Evolutionary conservation across 2,329 filamentous ascomycete species (phyloP).

Genomic region (Penicillium hesseltinei): DNA sequence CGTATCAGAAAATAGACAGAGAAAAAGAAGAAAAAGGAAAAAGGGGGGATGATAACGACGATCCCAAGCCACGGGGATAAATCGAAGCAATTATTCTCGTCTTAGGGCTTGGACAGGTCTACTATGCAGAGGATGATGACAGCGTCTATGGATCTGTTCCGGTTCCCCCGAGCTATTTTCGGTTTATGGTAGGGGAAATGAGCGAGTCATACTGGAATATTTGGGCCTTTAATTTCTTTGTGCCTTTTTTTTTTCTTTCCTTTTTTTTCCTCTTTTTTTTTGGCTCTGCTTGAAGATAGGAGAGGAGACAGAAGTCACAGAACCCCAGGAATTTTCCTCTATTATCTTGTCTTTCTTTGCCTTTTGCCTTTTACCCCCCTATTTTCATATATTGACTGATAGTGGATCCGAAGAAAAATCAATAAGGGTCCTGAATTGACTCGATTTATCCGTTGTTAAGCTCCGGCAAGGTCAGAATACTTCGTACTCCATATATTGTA

Average conservation of each 20-base stretch:
- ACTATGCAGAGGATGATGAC: conserved; percentile 12
- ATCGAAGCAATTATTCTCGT: conserved; percentile 8
- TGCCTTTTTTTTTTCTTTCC: too few species aligned
- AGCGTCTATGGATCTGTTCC: conserved; percentile 8
- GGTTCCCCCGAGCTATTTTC: neutral
- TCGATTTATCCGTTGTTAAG: neutral
- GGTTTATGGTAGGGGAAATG: neutral
- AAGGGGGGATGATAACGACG: conserved; percentile 8
- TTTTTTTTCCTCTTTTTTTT: neutral
- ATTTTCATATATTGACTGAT: neutral
- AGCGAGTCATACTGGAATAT: neutral
- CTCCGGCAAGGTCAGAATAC: neutral
- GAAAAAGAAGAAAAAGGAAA: neutral
- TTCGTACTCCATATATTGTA: too few species aligned
- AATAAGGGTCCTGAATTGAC: neutral
- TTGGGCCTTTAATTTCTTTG: too few species aligned
- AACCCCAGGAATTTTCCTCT: neutral
- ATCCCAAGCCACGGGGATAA: conserved; percentile 19
- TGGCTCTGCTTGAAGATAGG: neutral
- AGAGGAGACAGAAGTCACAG: neutral
- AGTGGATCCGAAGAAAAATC: neutral
- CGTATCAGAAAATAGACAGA: conserved; percentile 1
- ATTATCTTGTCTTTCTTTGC: neutral
- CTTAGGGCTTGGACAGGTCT: conserved; percentile 11
- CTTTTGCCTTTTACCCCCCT: neutral